Percentiles rank a stretch among this genome's conserved stretches.
Conservation (phyloP, 2,329 filamentous ascomycete species). For the Hypocreales sp. region DNA sequence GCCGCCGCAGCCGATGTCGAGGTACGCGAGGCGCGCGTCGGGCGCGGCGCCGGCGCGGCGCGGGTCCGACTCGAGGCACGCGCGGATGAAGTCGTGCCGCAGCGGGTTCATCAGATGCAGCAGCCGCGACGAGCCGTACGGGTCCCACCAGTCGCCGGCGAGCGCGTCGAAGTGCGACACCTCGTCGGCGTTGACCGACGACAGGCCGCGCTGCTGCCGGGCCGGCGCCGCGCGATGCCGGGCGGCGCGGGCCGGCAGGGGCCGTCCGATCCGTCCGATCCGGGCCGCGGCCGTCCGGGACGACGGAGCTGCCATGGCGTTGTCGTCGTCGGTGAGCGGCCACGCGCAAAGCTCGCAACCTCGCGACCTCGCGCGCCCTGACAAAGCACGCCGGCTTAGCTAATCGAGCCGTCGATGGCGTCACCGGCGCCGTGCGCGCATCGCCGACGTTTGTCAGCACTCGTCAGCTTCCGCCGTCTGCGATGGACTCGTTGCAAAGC, state of each 20-base stretch:
- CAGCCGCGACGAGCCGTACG: conserved; percentile 77
- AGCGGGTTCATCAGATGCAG: conserved; percentile 97
- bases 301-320: conserved; percentile 6
- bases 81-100: conserved; percentile 77
- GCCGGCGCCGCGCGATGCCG: neutral
- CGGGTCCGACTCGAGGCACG: conserved; percentile 47
- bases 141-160: conserved; percentile 94
- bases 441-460: no score
- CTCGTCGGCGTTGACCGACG: conserved; percentile 76
- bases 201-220: conserved; percentile 15
- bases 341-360: no score
- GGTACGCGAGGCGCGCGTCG: conserved; percentile 40
- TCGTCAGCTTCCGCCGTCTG: no score
- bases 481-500: no score
- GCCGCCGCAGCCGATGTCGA: conserved; percentile 90
- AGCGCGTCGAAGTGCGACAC: conserved; percentile 90
- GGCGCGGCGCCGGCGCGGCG: conserved; percentile 12
- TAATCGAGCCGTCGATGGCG: no score
- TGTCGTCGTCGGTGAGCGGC: no score
- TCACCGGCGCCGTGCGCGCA: no score
- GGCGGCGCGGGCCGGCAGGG: no score
- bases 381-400: no score
- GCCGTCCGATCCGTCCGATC: conserved; percentile 1
- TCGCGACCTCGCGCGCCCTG: no score
- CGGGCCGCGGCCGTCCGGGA: conserved; percentile 3